These are phyloP conservation scores for Hyphopichia burtonii DNA, from an alignment of 1,139 yeast species.

Conservation along the genomic window DNA sequence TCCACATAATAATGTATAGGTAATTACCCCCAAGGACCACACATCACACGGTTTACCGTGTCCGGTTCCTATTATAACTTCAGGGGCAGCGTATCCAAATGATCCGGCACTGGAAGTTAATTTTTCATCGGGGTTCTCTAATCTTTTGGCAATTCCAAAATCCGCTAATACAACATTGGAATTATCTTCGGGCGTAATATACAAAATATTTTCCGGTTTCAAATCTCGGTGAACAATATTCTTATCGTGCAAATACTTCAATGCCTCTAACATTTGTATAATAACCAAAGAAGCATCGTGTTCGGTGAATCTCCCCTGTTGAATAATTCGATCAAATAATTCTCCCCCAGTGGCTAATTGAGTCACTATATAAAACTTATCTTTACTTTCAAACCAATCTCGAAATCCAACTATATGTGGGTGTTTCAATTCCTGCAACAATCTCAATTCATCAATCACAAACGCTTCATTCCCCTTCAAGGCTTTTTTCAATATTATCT, in stretches of 20 bases:
- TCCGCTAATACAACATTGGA: slow-evolving; percentile 83
- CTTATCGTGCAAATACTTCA: slow-evolving; percentile 66
- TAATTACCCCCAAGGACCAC: slow-evolving; percentile 90
- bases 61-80: slow-evolving; percentile 71
- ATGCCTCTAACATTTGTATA: slow-evolving; percentile 69
- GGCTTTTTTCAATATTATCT: slow-evolving; percentile 79
- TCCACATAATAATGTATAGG: slow-evolving; percentile 88
- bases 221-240: slow-evolving; percentile 88
- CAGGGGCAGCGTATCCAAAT: slow-evolving; percentile 94
- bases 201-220: slow-evolving; percentile 86
- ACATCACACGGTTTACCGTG: slow-evolving; percentile 92
- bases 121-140: slow-evolving; percentile 59
- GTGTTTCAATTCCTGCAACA: slow-evolving; percentile 65
- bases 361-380: slow-evolving; percentile 72
- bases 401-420: slow-evolving; percentile 80
- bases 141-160: slow-evolving; percentile 84
- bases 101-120: slow-evolving; percentile 84
- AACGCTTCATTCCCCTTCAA: slow-evolving; percentile 71
- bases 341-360: slow-evolving; percentile 91
- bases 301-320: slow-evolving; percentile 79
- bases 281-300: slow-evolving; percentile 74
- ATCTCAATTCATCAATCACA: slow-evolving; percentile 72
- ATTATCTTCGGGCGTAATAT: slow-evolving; percentile 49
- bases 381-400: slow-evolving; percentile 88
- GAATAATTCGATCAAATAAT: slow-evolving; percentile 77